Evolutionary conservation across 176 grass and related monocot genomes (phyloP), one percentile per base, ranked within the genome.

Genomic region (Chloris gayana): DNA sequence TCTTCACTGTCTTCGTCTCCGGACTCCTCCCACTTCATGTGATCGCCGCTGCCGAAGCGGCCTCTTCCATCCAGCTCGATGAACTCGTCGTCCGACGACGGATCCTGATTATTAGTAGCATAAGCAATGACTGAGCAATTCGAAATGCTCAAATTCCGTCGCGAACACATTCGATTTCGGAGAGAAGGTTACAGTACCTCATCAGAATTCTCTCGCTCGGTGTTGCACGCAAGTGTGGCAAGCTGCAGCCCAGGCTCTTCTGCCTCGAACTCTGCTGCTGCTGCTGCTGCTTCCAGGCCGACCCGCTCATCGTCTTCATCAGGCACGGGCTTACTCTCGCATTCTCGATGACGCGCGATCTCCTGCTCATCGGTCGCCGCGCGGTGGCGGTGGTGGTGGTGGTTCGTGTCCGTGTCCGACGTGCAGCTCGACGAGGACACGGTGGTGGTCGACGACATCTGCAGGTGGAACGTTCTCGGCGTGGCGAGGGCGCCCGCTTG

Each of bases 31-130:
- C 70, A 64, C 29, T 39, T 4, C n/a, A n/a, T n/a, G 63, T 1
- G 18, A 0, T 49, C 0, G 44, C 14, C 49, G 4, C 75, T 6
- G 50, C 61, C 19, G 53, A 88, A 70, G 5, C 47, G 47, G 6
- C 70, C 76, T 3, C 35, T 37, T 37, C 76, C 70, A 0, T 80
- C 76, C 18, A 89, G 82, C 77, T 89, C 82, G 77, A 89, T 85
- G 71, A 85, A 89, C 35, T 85, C 82, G 22, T 73, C 87, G 64
- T 80, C 87, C 15, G 54, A 64, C 26, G 33, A 75, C 76, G 75
- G 85, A 70, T 3, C 25, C 58, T 24, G 25, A 60, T 59, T 12
- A 59, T 25, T 12, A 44, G 9, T 11, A 26, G n/a, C 27, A 51
- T 10, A 24, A 5, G 18, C 24, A 45, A 37, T 0, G 8, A 26